Evolutionary conservation across 2,329 filamentous ascomycete genomes (phyloP), one percentile per base, ranked within the genome.

Genomic region (Penicillium sp.): DNA sequence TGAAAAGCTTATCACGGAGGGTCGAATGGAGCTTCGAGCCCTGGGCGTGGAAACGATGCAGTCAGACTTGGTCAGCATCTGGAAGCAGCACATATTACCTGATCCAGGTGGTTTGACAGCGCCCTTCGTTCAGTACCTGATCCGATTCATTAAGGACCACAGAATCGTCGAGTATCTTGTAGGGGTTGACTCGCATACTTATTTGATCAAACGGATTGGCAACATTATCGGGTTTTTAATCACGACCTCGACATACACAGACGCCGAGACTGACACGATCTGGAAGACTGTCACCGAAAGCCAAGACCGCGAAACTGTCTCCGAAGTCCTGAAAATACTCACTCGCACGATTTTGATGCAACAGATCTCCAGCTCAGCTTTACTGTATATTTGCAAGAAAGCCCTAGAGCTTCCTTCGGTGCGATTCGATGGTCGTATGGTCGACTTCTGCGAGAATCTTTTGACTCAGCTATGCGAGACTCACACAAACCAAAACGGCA

Each of bases 221-320:
- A 94, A 95, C 47, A 84, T 96, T 36, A 72, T 95, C 32, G 85
- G 85, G 1, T 96, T 96, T 55, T 71, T 96, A 35, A 76, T 87
- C 14, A 84, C 92, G 10, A 92, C 85, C 0, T 73, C 74, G 37
- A 82, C 79, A 10, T 95, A 90, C 62, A 77, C 75, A 0, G 63
- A 79, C 22, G 65, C 74, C 13, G 83, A 93, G 55, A 85, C 85
- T 1, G 84, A 95, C 55, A 74, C 77, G 11, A 77, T 95, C 44
- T 96, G 90, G 90, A 78, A 82, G 42, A 85, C 85, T 0, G 79
- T 95, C 34, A 82, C 77, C 4, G 79, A 81, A 15, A 88, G 83
- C 42, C 86, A 89, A 54, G 88, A 96, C 59, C 82, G 85, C 3
- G 77, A 88, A 39, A 81, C 90, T n/a, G 80, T 85, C 6, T 81